Conservation (phyloP, 805 yeast species). For the Yamadazyma sp. region DNA sequence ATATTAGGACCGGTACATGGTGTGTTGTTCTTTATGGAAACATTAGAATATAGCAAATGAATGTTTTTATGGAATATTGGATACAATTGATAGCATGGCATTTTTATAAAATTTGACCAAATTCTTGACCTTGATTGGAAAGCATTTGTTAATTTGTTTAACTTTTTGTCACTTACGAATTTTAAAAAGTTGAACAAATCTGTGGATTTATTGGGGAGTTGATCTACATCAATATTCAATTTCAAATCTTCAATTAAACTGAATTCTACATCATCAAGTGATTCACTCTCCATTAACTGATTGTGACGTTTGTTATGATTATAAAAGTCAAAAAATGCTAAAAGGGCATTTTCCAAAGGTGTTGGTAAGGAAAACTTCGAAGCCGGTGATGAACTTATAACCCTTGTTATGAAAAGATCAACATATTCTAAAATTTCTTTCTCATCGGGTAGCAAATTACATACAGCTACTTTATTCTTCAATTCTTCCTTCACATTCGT, state of each 20-base stretch:
- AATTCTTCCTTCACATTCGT: conserved; percentile 12
- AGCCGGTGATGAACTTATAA: conserved; percentile 82
- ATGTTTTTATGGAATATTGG: conserved; percentile 70
- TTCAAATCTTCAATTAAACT: conserved; percentile 25
- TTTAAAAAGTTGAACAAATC: conserved; percentile 39
- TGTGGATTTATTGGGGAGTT: conserved; percentile 34
- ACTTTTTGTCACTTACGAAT: conserved; percentile 30
- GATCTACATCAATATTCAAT: conserved; percentile 21
- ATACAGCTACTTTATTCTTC: conserved; percentile 11
- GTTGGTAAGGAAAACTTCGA: conserved; percentile 72
- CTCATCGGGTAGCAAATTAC: conserved; percentile 24
- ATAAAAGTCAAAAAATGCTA: conserved; percentile 41
- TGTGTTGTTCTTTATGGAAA: conserved; percentile 77
- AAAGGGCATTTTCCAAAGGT: conserved; percentile 52
- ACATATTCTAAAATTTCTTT: conserved; percentile 35
- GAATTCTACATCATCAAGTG: conserved; percentile 25
- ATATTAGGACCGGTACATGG: conserved; percentile 91
- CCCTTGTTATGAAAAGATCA: conserved; percentile 42
- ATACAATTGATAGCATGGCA: conserved; percentile 36
- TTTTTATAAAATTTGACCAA: conserved; percentile 38
- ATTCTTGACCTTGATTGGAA: conserved; percentile 47
- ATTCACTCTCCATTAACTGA: conserved; percentile 17
- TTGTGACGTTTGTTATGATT: conserved; percentile 18
- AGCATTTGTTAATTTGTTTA: conserved; percentile 48
- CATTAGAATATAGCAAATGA: conserved; percentile 74